A percentile compares a stretch with the other conserved stretches of the same genome.
phyloP scores from a whole-genome alignment of 495 filamentous ascomycete species.

The Xylaria telfairii region DNA sequence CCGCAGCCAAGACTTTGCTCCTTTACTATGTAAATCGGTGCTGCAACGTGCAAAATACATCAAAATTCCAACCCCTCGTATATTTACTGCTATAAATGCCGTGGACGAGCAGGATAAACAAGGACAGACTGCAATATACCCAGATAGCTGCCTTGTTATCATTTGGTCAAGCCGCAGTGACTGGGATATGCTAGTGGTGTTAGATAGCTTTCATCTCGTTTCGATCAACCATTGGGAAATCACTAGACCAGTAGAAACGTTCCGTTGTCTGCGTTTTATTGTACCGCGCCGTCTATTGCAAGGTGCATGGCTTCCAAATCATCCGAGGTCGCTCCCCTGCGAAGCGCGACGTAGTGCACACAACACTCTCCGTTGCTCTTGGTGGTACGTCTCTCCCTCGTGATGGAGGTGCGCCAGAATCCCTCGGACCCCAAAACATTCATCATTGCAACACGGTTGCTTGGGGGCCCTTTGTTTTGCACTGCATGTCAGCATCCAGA shows the following conservation, averaged over 20 bases:
- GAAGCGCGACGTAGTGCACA: background rate
- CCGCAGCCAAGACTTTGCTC: slow-evolving; percentile 3
- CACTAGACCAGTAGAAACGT: background rate
- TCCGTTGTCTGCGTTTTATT: background rate
- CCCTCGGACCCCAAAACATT: slow-evolving; percentile 36
- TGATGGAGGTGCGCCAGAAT: slow-evolving; percentile 11
- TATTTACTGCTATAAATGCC: background rate
- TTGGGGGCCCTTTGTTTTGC: slow-evolving; percentile 33
- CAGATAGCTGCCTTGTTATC: background rate
- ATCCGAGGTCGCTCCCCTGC: background rate
- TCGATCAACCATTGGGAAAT: background rate
- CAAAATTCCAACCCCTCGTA: background rate
- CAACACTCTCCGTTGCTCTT: background rate
- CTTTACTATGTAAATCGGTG: background rate
- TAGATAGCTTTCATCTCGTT: background rate
- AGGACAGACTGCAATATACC: background rate
- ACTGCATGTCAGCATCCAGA: background rate
- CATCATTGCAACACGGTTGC: background rate
- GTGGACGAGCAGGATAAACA: background rate
- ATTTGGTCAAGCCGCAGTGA: background rate
- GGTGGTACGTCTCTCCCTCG: background rate
- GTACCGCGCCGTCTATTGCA: background rate
- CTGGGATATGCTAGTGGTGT: background rate
- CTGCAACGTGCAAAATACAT: background rate
- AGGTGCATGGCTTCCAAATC: background rate